A percentile compares a stretch with the other conserved stretches of the same genome.
Evolutionary conservation across 2,329 filamentous ascomycete species (phyloP).

Genomic region (Cladophialophora bantiana): DNA sequence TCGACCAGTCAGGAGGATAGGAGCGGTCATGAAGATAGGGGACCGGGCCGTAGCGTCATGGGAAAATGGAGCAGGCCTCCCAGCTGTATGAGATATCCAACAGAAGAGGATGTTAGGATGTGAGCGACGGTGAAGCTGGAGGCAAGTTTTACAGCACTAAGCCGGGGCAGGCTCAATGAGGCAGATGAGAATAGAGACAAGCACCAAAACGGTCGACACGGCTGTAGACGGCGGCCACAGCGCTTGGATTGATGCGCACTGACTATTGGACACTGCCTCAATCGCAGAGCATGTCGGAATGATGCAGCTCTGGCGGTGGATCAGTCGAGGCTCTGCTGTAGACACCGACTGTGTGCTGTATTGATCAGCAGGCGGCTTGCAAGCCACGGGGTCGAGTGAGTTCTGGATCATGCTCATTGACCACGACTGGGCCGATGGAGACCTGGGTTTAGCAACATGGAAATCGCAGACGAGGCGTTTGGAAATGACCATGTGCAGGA

Average conservation of each 20-base stretch:
- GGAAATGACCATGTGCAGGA: conserved; percentile 21
- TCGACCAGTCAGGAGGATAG: conserved; percentile 32
- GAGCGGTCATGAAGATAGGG: conserved; percentile 26
- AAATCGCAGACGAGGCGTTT: conserved; percentile 25
- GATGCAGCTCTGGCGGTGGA: conserved; percentile 33
- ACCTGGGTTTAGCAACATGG: conserved; percentile 16
- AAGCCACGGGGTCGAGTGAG: conserved; percentile 32
- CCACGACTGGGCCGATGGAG: conserved; percentile 10
- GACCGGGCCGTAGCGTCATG: conserved; percentile 39
- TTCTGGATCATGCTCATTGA: conserved; percentile 13
- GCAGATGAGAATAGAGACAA: conserved; percentile 25
- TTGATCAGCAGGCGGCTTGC: conserved; percentile 35
- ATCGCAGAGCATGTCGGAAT: conserved; percentile 25
- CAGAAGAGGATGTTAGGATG: conserved; percentile 23
- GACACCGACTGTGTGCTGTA: conserved; percentile 9
- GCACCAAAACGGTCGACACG: conserved; percentile 26
- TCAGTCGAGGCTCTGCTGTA: conserved; percentile 38
- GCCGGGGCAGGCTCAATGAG: conserved; percentile 25
- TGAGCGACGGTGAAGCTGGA: conserved; percentile 36
- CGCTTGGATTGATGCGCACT: conserved; percentile 30
- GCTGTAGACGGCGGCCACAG: conserved; percentile 30
- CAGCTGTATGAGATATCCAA: conserved; percentile 45
- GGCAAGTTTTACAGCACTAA: conserved; percentile 31
- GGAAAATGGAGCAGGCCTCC: conserved; percentile 47
- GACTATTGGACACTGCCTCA: conserved; percentile 33